A percentile compares a stretch with the other conserved stretches of the same genome.
Conservation (phyloP, 2,329 filamentous ascomycete genomes). For the Colletotrichum caudatum region DNA sequence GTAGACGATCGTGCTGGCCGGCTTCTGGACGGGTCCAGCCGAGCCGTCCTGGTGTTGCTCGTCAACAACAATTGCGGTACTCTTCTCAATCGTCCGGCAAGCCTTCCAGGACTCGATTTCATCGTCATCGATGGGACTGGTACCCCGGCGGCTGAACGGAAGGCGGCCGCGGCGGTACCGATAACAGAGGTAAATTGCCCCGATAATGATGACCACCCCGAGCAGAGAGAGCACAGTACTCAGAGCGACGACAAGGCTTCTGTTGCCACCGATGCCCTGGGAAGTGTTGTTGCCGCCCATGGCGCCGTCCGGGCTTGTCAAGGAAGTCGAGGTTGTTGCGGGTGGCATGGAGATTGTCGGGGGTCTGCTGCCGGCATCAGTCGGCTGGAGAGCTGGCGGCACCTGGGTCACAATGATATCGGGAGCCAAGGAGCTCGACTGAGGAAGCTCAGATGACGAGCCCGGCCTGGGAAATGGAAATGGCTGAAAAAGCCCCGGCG, state of each 20-base stretch:
- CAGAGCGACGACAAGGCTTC: constrained; percentile 63
- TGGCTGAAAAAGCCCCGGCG: background rate
- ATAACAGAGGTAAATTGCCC: constrained; percentile 53
- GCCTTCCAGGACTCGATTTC: constrained; percentile 75
- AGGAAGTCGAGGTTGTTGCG: constrained; percentile 31
- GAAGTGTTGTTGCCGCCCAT: constrained; percentile 27
- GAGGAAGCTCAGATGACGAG: constrained; percentile 4
- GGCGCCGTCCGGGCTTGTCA: constrained; percentile 26
- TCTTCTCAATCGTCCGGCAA: constrained; percentile 47
- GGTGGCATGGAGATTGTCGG: constrained; percentile 16
- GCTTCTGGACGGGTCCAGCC: constrained; percentile 55
- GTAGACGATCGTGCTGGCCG: constrained; percentile 68
- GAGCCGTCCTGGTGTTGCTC: constrained; percentile 50
- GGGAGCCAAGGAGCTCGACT: constrained; percentile 20
- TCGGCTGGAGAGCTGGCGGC: constrained; percentile 19
- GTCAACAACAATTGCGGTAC: constrained; percentile 45
- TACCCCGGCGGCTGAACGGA: constrained; percentile 62
- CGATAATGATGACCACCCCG: constrained; percentile 53
- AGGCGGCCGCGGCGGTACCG: constrained; percentile 52
- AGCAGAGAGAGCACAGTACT: constrained; percentile 63
- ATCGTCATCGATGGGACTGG: constrained; percentile 73
- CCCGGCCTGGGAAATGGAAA: constrained; percentile 19
- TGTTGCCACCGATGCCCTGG: constrained; percentile 47
- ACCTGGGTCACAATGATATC: background rate
- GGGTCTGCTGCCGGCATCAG: constrained; percentile 29